Evolutionary conservation across 2,329 filamentous ascomycete species (phyloP).

Genomic region (Huntiella moniliformis): DNA sequence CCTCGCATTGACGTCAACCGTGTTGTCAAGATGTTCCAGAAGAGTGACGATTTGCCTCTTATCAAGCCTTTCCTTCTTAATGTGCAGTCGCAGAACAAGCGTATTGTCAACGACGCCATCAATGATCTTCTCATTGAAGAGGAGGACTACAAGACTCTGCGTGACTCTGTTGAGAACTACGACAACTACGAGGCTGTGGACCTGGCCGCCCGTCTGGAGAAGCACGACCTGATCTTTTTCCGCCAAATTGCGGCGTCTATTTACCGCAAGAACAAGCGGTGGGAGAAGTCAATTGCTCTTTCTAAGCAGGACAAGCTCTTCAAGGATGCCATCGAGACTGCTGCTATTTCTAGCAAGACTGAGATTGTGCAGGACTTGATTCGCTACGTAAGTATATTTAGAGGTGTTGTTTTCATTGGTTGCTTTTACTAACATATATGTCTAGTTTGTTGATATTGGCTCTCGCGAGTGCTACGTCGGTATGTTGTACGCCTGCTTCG

Average conservation of each 20-base stretch:
- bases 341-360: constrained; percentile 73
- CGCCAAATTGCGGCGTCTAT: constrained; percentile 95
- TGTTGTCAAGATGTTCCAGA: constrained; percentile 97
- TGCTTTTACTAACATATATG: constrained; percentile 17
- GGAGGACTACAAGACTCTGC: constrained; percentile 96
- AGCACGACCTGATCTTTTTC: constrained; percentile 98
- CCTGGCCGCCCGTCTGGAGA: constrained; percentile 79
- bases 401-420: constrained; percentile 5
- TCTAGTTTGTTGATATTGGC: constrained; percentile 92
- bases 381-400: constrained; percentile 62
- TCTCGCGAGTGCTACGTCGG: constrained; percentile 99
- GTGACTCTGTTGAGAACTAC: constrained; percentile 94
- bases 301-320: constrained; percentile 99
- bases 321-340: constrained; percentile 97
- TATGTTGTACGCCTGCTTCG: constrained; percentile 97
- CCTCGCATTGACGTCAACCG: constrained; percentile 92
- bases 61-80: constrained; percentile 98
- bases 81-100: constrained; percentile 95
- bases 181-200: constrained; percentile 97
- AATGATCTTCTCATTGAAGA: constrained; percentile 96
- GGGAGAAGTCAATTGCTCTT: constrained; percentile 95
- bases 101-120: constrained; percentile 91
- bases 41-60: constrained; percentile 90
- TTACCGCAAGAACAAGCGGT: constrained; percentile 99
- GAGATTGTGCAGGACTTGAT: constrained; percentile 92